Evolutionary conservation across 2,329 filamentous ascomycete species (phyloP), one percentile per base, ranked within the genome.

Genomic region (Rhynchosporium graminicola): DNA sequence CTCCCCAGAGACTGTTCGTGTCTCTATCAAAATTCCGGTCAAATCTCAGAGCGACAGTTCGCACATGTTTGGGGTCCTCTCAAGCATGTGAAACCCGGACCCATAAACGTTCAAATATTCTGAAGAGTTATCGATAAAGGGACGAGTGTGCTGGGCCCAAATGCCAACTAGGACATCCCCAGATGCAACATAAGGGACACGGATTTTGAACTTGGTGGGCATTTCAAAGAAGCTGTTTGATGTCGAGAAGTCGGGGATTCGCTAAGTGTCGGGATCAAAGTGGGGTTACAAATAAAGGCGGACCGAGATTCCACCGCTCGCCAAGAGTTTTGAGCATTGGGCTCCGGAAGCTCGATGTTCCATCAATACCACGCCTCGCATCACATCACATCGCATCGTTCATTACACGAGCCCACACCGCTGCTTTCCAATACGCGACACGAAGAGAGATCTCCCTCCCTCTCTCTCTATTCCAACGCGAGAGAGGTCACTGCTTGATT

Each of bases 361-460:
- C 50, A 40, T 40, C 50, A 54, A 54, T 36, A 54, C 50, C 33
- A 54, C 50, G 26, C 50, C 26, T 51, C 48, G 33, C 48, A 51
- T 46, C 43, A 26, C 43, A 46, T 46, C 46, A 48, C 45, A 29
- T 36, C 33, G 9, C 45, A 29, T 36, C 33, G 9, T 42, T n/a
- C 20, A 36, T 40, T 54, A 40, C 50, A 54, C 50, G 7, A 54
- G 26, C n/a, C 33, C 26, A 28, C 50, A 40, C 50, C 50, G 50
- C 33, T 42, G 4, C 33, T 40, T 54, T 28, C 9, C 7, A 9
- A 36, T 28, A 4, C n/a, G 33, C 36, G 36, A 42, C 50, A 13
- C 50, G 28, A 38, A n/a, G 3, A 29, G 33, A 40, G 7, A 28
- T 9, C 13, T n/a, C 4, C 15, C 8, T 54, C 33, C n/a, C n/a